Percentiles rank a stretch among this genome's conserved stretches.
Conservation (phyloP, 2,329 filamentous ascomycete genomes). For the Lizonia empirigonia region DNA sequence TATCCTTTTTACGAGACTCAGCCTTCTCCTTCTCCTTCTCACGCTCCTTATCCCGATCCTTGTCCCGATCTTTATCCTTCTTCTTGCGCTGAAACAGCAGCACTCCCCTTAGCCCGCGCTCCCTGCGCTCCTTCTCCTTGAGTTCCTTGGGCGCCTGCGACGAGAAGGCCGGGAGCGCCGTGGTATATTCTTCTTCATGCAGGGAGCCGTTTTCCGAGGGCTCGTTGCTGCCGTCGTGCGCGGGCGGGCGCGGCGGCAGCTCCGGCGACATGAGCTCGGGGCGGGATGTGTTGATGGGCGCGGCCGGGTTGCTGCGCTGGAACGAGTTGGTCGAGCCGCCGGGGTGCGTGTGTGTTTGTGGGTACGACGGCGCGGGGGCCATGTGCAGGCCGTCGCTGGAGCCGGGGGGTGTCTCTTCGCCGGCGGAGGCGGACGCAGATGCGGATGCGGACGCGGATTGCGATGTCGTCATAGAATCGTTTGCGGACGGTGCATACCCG, state of each 20-base stretch:
- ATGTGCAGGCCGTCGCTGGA: slow-evolving; percentile 46
- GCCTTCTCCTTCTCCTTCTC: slow-evolving; percentile 27
- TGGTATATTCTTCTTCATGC: slow-evolving; percentile 47
- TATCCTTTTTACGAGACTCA: slow-evolving; percentile 23
- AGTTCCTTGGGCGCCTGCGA: slow-evolving; percentile 35
- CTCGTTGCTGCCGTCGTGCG: slow-evolving; percentile 38
- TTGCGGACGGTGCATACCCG: slow-evolving; percentile 31
- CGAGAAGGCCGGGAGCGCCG: slow-evolving; percentile 45
- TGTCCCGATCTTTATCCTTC: slow-evolving; percentile 38
- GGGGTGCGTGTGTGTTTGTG: slow-evolving; percentile 35
- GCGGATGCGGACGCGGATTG: slow-evolving; percentile 39
- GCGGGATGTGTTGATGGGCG: slow-evolving; percentile 34
- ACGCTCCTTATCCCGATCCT: slow-evolving; percentile 27
- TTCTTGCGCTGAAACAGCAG: slow-evolving; percentile 46
- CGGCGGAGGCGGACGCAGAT: slow-evolving; percentile 40
- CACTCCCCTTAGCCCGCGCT: slow-evolving; percentile 49
- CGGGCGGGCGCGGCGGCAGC: slow-evolving; percentile 29
- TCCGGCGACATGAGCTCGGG: slow-evolving; percentile 27
- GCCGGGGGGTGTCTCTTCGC: slow-evolving; percentile 45
- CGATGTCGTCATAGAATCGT: slow-evolving; percentile 35
- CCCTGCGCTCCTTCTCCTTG: slow-evolving; percentile 47
- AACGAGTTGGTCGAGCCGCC: slow-evolving; percentile 31
- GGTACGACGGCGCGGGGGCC: slow-evolving; percentile 39
- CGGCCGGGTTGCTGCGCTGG: slow-evolving; percentile 15
- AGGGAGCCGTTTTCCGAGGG: slow-evolving; percentile 45